Evolutionary conservation across 2,329 filamentous ascomycete species (phyloP), one percentile per base, ranked within the genome.

Genomic region (Phaeoacremonium minimum): DNA sequence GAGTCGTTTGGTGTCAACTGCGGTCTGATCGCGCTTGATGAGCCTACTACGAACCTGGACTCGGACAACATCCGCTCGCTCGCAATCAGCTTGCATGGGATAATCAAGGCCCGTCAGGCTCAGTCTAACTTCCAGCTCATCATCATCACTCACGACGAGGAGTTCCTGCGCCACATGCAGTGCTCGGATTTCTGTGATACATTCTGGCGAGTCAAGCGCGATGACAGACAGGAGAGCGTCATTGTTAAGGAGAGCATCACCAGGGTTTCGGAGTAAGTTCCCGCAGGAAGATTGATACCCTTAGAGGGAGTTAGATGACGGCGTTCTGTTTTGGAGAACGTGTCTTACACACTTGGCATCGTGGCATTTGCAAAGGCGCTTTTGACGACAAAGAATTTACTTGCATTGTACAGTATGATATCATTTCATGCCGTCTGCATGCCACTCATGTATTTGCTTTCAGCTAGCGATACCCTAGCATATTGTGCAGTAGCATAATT

Each of bases 71-170:
- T 97, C 61, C 82, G 84, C 44, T 87, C 87, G 42, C 74, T 98
- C 30, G 93, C 93, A 7, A 75, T 85, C 57, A 87, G 85, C 32
- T 66, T 98, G 51, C 84, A 93, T 53, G 77, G 83, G 51, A 95
- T 98, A 54, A 97, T 98, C 64, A 76, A 84, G 50, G 68, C 82
- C 13, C 80, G 94, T 7, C 80, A 85, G 57, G 79, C 83, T 43
- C 93, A 98, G 71, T 77, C 81, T 38, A 98, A 98, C 59, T 96
- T 98, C 63, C 94, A 98, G 69, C 78, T 98, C 38, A 93, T 98
- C 55, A 87, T 98, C 53, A 98, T 98, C 60, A 98, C 93, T 5
- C 93, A 98, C 70, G 93, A 98, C 64, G 94, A 97, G 65, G 88
- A 95, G 53, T 98, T 98, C 53, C 57, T 98, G 55, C 77, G 85